phyloP scores from a whole-genome alignment of 495 filamentous ascomycete genomes.

The Cairneyella variabilis region DNA sequence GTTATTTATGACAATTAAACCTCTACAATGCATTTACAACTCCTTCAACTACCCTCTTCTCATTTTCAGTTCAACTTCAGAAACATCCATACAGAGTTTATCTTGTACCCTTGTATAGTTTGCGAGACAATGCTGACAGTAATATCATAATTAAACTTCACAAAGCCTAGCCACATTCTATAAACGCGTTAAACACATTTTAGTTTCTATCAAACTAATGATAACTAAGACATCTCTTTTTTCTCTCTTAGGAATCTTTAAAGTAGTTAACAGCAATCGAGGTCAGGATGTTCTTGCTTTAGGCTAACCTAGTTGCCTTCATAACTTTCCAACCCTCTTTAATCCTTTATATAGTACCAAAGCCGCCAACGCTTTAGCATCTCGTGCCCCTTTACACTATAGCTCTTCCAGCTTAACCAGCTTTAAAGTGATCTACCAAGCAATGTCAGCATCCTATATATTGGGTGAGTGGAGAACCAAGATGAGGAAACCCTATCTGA shows the following conservation, averaged over 20 bases:
- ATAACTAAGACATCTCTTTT: slow-evolving; percentile 1
- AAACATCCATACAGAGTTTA: slow-evolving; percentile 1
- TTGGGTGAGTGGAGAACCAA: slow-evolving; percentile 4
- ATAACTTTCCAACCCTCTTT: slow-evolving; percentile 62
- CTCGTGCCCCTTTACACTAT: slow-evolving; percentile 69
- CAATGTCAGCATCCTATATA: slow-evolving; percentile 3
- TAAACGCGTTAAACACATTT: slow-evolving; percentile 1
- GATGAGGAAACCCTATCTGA: no score
- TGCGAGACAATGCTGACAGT: neutral
- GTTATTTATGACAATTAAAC: neutral
- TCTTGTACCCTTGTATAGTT: slow-evolving; percentile 2
- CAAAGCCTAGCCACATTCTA: slow-evolving; percentile 1
- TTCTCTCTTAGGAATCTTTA: slow-evolving; percentile 6
- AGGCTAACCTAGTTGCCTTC: slow-evolving; percentile 14
- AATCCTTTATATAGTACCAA: slow-evolving; percentile 72
- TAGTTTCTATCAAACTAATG: slow-evolving; percentile 6
- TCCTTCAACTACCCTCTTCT: neutral
- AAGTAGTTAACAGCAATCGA: slow-evolving; percentile 2
- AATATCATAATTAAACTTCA: slow-evolving; percentile 6
- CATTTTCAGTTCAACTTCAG: slow-evolving; percentile 3
- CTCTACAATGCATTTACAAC: no score
- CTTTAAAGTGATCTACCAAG: slow-evolving; percentile 61
- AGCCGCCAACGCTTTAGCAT: slow-evolving; percentile 75
- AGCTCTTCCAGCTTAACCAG: slow-evolving; percentile 65
- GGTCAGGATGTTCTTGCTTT: slow-evolving; percentile 2